Percentiles rank a stretch among this genome's conserved stretches.
Evolutionary conservation across 2,329 filamentous ascomycete species (phyloP).

Genomic region (Scedosporium boydii): DNA sequence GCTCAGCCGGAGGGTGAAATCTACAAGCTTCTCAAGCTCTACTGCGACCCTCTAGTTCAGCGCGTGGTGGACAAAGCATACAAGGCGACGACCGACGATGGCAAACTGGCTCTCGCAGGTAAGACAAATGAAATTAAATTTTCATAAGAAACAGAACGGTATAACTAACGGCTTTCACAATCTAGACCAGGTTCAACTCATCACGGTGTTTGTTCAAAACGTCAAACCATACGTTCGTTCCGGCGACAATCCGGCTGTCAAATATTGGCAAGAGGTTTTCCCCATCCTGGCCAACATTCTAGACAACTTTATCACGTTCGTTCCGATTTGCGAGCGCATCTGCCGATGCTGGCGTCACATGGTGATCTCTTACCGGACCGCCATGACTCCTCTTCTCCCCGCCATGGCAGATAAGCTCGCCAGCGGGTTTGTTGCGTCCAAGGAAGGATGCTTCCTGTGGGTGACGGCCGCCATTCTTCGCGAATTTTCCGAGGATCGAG

Average conservation of each 20-base stretch:
- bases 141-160: slow-evolving; percentile 6
- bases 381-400: slow-evolving; percentile 76
- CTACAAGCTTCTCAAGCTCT: slow-evolving; percentile 79
- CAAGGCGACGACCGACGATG: slow-evolving; percentile 69
- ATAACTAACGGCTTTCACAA: slow-evolving; percentile 11
- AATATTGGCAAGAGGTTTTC: slow-evolving; percentile 93
- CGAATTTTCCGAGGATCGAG: slow-evolving; percentile 86
- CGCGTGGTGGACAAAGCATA: slow-evolving; percentile 82
- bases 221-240: slow-evolving; percentile 65
- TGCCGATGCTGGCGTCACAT: slow-evolving; percentile 96
- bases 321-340: slow-evolving; percentile 84
- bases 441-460: slow-evolving; percentile 98
- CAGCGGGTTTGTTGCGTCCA: slow-evolving; percentile 71
- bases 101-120: slow-evolving; percentile 80
- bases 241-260: slow-evolving; percentile 78
- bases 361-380: slow-evolving; percentile 89
- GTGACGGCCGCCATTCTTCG: slow-evolving; percentile 89
- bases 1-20: slow-evolving; percentile 73
- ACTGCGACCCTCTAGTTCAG: slow-evolving; percentile 82
- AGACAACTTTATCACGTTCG: slow-evolving; percentile 76
- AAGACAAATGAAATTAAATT: slow-evolving; percentile 18
- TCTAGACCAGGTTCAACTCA: slow-evolving; percentile 76
- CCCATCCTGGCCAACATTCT: slow-evolving; percentile 78
- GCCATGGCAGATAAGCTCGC: slow-evolving; percentile 83
- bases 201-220: slow-evolving; percentile 80